Percentiles rank a stretch among this genome's conserved stretches.
These are phyloP conservation scores for Chlamydomonas schloesseri DNA, from an alignment of 139 green algal genomes.

Conservation along the genomic window DNA sequence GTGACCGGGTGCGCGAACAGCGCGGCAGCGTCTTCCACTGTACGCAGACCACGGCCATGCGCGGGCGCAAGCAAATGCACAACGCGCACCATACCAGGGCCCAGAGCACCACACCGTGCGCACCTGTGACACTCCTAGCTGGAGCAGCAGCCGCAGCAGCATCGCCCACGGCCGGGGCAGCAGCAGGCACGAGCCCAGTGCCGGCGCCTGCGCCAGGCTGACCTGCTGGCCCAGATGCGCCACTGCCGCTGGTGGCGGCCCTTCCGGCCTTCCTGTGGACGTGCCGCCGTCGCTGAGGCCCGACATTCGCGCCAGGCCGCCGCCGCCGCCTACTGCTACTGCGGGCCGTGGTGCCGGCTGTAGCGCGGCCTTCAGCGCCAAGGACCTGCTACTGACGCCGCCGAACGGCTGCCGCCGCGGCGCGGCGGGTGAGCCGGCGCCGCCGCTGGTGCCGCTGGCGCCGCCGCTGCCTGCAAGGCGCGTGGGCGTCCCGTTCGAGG, in stretches of 20 bases:
- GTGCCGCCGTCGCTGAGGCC: too few species aligned
- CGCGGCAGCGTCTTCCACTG: too few species aligned
- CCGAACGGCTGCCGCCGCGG: neutral
- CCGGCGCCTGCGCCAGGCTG: conserved; percentile 44
- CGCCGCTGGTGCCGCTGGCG: neutral
- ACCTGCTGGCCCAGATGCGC: neutral
- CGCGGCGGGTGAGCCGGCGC: neutral
- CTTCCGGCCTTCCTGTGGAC: too few species aligned
- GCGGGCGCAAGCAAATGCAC: too few species aligned
- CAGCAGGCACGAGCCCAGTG: conserved; percentile 68
- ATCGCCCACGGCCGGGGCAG: conserved; percentile 74
- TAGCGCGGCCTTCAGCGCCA: neutral
- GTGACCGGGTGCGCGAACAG: too few species aligned
- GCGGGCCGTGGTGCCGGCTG: neutral
- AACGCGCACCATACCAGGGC: too few species aligned
- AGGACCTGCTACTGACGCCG: neutral
- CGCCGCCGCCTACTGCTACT: too few species aligned
- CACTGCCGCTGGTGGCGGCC: neutral
- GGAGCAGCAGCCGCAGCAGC: conserved; percentile 82
- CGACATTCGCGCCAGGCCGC: neutral
- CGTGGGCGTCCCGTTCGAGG: too few species aligned
- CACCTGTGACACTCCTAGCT: conserved; percentile 60
- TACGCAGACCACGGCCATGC: too few species aligned
- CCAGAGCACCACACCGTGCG: too few species aligned
- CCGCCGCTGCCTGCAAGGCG: neutral